Base-by-base conservation (phyloP, 305 asterid species). In the Andrographis paniculata region DNA sequence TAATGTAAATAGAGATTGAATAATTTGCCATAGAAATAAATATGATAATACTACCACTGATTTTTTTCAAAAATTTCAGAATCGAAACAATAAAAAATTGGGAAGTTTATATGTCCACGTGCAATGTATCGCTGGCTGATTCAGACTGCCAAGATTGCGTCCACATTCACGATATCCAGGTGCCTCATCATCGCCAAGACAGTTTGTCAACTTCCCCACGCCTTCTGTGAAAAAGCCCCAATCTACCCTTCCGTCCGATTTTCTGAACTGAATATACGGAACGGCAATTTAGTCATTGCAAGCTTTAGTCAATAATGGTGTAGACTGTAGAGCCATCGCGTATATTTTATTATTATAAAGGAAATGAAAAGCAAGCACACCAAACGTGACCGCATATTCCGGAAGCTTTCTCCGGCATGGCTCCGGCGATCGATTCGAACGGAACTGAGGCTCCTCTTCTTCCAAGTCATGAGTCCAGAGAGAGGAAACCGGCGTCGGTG, bases 391-490 rank as follows among this genome's bases (percentile, higher is more conserved):
- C 30, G 6, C 8, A n/a, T n/a, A 27, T 4, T 18, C 13, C 27
- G 4, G 6, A 36, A 21, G 18, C 28, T 31, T 48, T 56, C 58
- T 33, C 50, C 55, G 45, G 51, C 50, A 77, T 83, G 96, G 67
- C 84, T 63, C 83, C 77, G 84, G 63, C 41, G 51, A 68, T 16
- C 24, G 38, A 46, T 3, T 61, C 45, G 63, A 49, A 68, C 67
- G 91, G 80, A 43, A 76, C 70, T 6, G 62, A 33, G 55, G 59
- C 58, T 2, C 97, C 93, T 19, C 82, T 88, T 20, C 80, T 85
- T 14, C 67, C 67, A 6, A 58, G 48, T 15, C 61, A 23, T 20
- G 64, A 45, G 5, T 44, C 11, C 6, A 41, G 16, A 27, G 28
- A n/a, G 6, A 42, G 35, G 33, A 53, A 23, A 42, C 58, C 44